Base-by-base conservation (phyloP, 768 basidiomycete genomes). In the Hygrocybe coccinea region DNA sequence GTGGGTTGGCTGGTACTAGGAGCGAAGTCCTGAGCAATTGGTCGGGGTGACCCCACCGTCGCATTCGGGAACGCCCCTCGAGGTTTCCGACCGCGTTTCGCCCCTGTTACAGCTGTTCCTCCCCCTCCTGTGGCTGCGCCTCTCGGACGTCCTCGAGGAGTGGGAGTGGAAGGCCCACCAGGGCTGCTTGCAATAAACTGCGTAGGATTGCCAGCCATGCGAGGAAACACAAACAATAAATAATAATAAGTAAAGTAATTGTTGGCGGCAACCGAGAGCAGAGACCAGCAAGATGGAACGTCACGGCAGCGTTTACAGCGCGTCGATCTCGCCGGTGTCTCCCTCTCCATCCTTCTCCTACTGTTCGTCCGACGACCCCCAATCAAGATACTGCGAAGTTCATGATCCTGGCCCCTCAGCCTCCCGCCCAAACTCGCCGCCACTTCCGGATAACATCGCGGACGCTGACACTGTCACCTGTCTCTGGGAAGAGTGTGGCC, bases 401-500 rank as follows among this genome's bases (percentile, higher is more conserved):
- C n/a, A n/a, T n/a, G n/a, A 66, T 60, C 55, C 63, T 62, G 61
- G 60, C 5, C 52, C 49, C 2, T 72, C 72, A 9, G 66, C 58
- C 14, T 79, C 78, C 12, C 71, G 74, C 36, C 65, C 73, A 35
- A 72, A 64, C 29, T 79, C 79, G 5, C 78, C n/a, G 57, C 63
- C 17, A 50, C 38, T 7, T n/a, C 52, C 53, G 35, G 54, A 55
- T 15, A 58, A 59, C 19, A 50, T 52, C 25, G 45, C 25, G 45
- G 61, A 56, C 43, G 76, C 71, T 11, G 87, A 89, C 64, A 83
- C 80, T 24, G 86, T 84, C 58, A 83, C 79, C 25, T 95, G 93
- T 71, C 80, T 81, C 52, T 95, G 93, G 93, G 87, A 86, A 34
- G 85, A 84, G 56, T 95, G 93, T 64, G 83, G 84, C 2, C 63